Conservation (phyloP, 148 eudicot species). For the Persicaria tinctoria region DNA sequence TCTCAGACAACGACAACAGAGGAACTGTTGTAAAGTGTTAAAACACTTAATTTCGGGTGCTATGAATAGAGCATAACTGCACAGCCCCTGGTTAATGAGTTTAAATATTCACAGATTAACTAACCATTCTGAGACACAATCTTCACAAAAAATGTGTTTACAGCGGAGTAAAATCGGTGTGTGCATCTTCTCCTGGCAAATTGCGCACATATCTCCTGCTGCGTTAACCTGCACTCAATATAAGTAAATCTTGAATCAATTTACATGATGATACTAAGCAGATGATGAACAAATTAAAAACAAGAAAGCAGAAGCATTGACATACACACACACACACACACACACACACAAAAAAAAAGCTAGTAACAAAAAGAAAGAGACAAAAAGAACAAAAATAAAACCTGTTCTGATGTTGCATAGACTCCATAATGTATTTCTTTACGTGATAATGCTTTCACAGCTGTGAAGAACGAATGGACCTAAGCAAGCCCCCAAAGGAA, state of each 20-base stretch:
- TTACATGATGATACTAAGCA: background rate
- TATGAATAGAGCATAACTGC: too few species aligned
- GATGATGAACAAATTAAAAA: background rate
- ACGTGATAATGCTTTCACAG: constrained; percentile 62
- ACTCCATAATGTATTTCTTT: constrained; percentile 73
- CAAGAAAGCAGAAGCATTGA: background rate
- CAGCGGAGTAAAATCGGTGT: constrained; percentile 75
- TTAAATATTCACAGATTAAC: constrained; percentile 18
- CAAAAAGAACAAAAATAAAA: constrained; percentile 4
- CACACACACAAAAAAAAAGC: background rate
- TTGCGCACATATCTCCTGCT: constrained; percentile 88
- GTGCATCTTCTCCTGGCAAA: constrained; percentile 98
- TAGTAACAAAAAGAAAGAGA: background rate
- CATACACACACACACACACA: too few species aligned
- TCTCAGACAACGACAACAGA: background rate
- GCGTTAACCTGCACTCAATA: constrained; percentile 53
- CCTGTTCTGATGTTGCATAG: constrained; percentile 85
- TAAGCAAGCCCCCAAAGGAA: constrained; percentile 14
- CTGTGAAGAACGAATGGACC: constrained; percentile 60
- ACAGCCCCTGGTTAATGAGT: background rate
- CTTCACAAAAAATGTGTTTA: constrained; percentile 89
- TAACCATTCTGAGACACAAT: constrained; percentile 90
- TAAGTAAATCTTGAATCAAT: background rate
- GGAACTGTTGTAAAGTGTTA: background rate
- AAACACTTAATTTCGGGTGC: background rate